Evolutionary conservation across 768 basidiomycete species (phyloP).

Genomic region (Leucosporidium scottii): DNA sequence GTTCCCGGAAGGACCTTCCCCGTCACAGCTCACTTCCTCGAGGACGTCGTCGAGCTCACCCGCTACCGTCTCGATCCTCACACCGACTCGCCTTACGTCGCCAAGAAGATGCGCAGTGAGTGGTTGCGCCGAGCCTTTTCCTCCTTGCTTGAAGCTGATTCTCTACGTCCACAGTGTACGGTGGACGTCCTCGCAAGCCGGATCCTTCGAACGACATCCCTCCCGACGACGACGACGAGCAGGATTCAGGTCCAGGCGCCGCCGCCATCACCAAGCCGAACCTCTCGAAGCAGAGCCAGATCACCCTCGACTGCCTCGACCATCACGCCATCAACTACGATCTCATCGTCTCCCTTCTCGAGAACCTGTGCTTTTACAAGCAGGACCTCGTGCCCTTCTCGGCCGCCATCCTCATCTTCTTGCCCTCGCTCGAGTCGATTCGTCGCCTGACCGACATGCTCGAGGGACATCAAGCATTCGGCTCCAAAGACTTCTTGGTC

Average conservation of each 20-base stretch:
- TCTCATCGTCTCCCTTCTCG: conserved; percentile 73
- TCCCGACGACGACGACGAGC: conserved; percentile 53
- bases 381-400: conserved; percentile 50
- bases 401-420: conserved; percentile 76
- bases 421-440: conserved; percentile 92
- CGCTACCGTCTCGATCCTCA: conserved; percentile 34
- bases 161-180: conserved; percentile 3
- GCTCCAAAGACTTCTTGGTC: conserved; percentile 60
- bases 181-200: conserved; percentile 50
- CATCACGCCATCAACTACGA: conserved; percentile 86
- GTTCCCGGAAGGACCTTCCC: conserved; percentile 95
- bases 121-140: not conserved
- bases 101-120: conserved; percentile 24
- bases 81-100: conserved; percentile 57
- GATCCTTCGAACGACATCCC: conserved; percentile 47
- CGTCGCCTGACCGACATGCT: conserved; percentile 76
- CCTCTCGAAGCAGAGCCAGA: conserved; percentile 56
- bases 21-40: conserved; percentile 73
- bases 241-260: conserved; percentile 4
- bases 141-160: not conserved
- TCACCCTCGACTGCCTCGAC: conserved; percentile 76
- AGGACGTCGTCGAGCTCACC: conserved; percentile 80
- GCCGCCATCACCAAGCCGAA: conserved; percentile 2
- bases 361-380: conserved; percentile 65
- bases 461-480: conserved; percentile 65